Percentiles rank a stretch among this genome's conserved stretches.
Evolutionary conservation across 139 green algal species (phyloP).

Genomic region (Raphidocelis subcapitata): DNA sequence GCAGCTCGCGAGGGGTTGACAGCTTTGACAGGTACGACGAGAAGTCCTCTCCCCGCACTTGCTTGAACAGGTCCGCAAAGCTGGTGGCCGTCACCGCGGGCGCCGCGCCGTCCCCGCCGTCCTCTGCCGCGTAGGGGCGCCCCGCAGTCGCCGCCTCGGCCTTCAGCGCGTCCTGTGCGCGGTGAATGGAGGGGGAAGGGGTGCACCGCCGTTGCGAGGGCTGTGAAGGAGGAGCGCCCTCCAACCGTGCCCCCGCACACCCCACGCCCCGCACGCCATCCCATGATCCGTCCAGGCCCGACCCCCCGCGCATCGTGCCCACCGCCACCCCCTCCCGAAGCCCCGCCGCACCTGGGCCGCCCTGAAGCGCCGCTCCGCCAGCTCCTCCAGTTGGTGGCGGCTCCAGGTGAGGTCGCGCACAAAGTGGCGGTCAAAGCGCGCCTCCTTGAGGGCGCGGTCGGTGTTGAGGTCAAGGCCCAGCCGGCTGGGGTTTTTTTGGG

Average conservation of each 20-base stretch:
- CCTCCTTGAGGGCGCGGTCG: conserved; percentile 85
- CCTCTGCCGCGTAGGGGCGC: conserved; percentile 2
- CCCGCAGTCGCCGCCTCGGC: conserved; percentile 16
- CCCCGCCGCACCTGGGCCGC: conserved; percentile 57
- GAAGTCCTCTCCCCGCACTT: conserved; percentile 84
- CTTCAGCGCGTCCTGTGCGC: conserved; percentile 30
- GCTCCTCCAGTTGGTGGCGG: conserved; percentile 90
- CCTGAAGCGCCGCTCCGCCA: conserved; percentile 81
- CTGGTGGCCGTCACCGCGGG: conserved; percentile 26
- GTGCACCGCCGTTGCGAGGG: no score
- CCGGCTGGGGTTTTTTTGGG: neutral
- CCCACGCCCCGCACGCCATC: no score
- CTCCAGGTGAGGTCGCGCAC: conserved; percentile 86
- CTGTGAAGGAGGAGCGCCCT: no score
- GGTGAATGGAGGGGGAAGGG: neutral
- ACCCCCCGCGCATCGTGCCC: no score
- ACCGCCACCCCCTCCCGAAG: neutral
- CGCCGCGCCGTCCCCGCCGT: neutral
- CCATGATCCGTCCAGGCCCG: no score
- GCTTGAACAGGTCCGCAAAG: conserved; percentile 87
- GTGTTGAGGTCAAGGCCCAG: conserved; percentile 88
- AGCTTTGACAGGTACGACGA: conserved; percentile 80
- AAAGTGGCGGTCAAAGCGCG: conserved; percentile 87
- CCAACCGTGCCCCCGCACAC: no score
- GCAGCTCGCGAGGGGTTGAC: conserved; percentile 83